phyloP scores from a whole-genome alignment of 495 filamentous ascomycete genomes.

The Penicillium herquei region DNA sequence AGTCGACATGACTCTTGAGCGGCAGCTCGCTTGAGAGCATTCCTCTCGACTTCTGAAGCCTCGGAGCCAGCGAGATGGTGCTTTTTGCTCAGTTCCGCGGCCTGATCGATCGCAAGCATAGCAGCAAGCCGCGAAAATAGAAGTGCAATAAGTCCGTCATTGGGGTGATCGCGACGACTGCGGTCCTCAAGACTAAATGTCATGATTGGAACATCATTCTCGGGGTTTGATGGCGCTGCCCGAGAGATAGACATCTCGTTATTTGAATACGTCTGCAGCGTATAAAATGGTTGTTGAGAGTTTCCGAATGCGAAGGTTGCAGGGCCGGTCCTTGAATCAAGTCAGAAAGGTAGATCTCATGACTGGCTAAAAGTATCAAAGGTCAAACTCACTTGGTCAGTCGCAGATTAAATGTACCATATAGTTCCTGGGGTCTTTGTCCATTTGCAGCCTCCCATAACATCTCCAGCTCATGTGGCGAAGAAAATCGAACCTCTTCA shows the following conservation, averaged over 20 bases:
- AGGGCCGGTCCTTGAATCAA: slow-evolving; percentile 26
- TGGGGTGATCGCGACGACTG: slow-evolving; percentile 53
- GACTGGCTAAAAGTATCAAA: background rate
- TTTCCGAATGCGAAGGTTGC: slow-evolving; percentile 42
- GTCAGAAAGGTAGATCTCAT: slow-evolving; percentile 14
- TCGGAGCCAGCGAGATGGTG: slow-evolving; percentile 42
- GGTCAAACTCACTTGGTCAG: slow-evolving; percentile 38
- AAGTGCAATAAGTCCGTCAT: slow-evolving; percentile 70
- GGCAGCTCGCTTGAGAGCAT: slow-evolving; percentile 60
- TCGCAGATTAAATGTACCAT: slow-evolving; percentile 43
- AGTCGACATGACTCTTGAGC: slow-evolving; percentile 71
- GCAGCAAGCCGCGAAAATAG: slow-evolving; percentile 70
- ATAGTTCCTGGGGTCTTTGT: slow-evolving; percentile 37
- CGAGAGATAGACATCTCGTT: slow-evolving; percentile 42
- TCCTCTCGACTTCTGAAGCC: slow-evolving; percentile 49
- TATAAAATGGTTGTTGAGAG: slow-evolving; percentile 44
- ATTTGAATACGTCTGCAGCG: slow-evolving; percentile 41
- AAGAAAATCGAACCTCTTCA: slow-evolving; percentile 38
- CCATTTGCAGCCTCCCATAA: slow-evolving; percentile 59
- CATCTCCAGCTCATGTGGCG: slow-evolving; percentile 42
- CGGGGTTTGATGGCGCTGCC: slow-evolving; percentile 34
- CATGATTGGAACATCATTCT: slow-evolving; percentile 50
- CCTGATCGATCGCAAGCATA: slow-evolving; percentile 66
- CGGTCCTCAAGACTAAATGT: slow-evolving; percentile 59
- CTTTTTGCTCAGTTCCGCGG: slow-evolving; percentile 43